Conservation (phyloP, 768 basidiomycete genomes). For the Pisolithus tinctorius region DNA sequence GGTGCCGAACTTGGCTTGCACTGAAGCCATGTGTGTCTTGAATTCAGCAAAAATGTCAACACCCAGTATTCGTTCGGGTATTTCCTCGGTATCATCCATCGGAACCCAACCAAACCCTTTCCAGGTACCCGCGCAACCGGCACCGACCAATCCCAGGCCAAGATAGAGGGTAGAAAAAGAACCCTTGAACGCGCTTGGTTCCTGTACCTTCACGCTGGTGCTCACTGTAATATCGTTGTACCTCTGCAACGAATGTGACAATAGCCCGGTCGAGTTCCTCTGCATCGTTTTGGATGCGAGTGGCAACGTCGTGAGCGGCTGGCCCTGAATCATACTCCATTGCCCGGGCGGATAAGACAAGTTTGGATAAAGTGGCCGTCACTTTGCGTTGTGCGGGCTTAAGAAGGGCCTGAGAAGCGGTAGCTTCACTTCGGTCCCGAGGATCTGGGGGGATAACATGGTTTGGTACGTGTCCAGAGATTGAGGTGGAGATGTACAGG, state of each 20-base stretch:
- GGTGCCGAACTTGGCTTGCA: conserved; percentile 45
- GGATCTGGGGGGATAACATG: conserved; percentile 45
- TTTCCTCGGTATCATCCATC: conserved; percentile 40
- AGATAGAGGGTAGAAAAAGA: conserved; percentile 55
- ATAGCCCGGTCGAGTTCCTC: conserved; percentile 71
- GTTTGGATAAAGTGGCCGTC: conserved; percentile 81
- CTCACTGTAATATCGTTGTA: conserved; percentile 48
- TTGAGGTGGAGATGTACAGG: conserved; percentile 59
- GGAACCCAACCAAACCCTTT: conserved; percentile 81
- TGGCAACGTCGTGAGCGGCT: conserved; percentile 52
- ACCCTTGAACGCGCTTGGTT: conserved; percentile 53
- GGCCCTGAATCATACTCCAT: conserved; percentile 75
- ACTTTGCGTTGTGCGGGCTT: conserved; percentile 82
- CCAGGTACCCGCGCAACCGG: conserved; percentile 71
- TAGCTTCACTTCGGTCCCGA: conserved; percentile 37
- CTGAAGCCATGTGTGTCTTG: conserved; percentile 35
- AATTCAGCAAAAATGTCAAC: conserved; percentile 51
- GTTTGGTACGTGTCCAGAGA: conserved; percentile 54
- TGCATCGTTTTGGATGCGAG: conserved; percentile 69
- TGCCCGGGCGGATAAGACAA: conserved; percentile 87
- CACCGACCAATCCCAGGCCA: conserved; percentile 75
- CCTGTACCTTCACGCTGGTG: conserved; percentile 16
- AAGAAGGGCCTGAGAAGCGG: conserved; percentile 50
- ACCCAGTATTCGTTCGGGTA: conserved; percentile 41
- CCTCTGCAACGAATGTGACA: conserved; percentile 59